Evolutionary conservation across 2,329 filamentous ascomycete species (phyloP).

Genomic region (Penicillium verrucosum): DNA sequence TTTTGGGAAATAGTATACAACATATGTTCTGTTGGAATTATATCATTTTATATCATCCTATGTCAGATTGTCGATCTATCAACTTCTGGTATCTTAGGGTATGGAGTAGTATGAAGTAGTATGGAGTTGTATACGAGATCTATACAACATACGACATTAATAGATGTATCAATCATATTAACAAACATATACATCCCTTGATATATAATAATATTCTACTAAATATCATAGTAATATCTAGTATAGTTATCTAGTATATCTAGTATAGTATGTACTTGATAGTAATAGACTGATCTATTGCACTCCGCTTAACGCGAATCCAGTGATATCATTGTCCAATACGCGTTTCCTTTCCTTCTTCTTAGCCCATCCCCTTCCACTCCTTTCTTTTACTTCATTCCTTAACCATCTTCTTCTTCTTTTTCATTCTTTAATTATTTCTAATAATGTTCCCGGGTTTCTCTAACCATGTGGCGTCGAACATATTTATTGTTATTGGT

Average conservation of each 20-base stretch:
- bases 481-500: slow-evolving; percentile 80
- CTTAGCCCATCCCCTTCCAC: slow-evolving; percentile 4
- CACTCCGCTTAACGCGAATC: not conserved
- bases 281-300: not conserved
- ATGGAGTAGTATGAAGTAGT: not conserved
- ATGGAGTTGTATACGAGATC: not conserved
- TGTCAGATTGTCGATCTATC: not conserved
- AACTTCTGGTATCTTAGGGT: not conserved
- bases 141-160: not conserved
- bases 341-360: slow-evolving; percentile 18
- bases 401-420: not conserved
- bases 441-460: slow-evolving; percentile 19
- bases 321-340: slow-evolving; percentile 26
- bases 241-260: not conserved
- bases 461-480: slow-evolving; percentile 76
- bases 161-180: not conserved
- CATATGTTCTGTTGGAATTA: too few species aligned
- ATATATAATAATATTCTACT: too few species aligned
- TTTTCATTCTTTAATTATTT: slow-evolving; percentile 7
- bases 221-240: not conserved
- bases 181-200: not conserved
- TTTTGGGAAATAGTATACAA: not conserved
- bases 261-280: too few species aligned
- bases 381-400: slow-evolving; percentile 2
- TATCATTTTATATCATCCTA: not conserved